Evolutionary conservation across 176 grass and related monocot genomes (phyloP).

Genomic region (Miscanthus lutarioriparius): DNA sequence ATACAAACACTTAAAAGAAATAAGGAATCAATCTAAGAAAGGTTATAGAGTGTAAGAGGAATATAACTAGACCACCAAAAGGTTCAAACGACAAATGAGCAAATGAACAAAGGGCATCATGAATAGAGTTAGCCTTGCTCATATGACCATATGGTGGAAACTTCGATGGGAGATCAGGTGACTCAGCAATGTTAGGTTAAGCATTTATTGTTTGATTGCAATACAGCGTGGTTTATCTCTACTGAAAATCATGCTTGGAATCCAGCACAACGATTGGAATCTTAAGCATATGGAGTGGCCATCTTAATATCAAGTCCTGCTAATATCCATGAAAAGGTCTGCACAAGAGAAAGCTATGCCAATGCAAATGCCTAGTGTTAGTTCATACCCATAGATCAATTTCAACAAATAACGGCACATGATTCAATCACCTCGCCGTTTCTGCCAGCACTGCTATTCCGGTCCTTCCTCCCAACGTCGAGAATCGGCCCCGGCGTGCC

Average conservation of each 20-base stretch:
- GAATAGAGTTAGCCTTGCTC: too few relatives aligned
- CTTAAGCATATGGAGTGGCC: not conserved
- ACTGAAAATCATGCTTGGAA: not conserved
- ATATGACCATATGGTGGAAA: not conserved
- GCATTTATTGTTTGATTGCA: not conserved
- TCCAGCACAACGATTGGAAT: not conserved
- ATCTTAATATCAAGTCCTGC: constrained; percentile 1
- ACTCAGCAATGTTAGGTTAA: not conserved
- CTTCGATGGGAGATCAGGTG: not conserved
- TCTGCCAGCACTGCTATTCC: not conserved
- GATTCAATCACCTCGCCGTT: constrained; percentile 43
- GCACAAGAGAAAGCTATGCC: constrained; percentile 1
- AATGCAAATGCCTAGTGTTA: not conserved
- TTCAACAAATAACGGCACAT: constrained; percentile 5
- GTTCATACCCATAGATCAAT: constrained; percentile 19
- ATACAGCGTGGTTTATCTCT: not conserved
- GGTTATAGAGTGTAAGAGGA: not conserved
- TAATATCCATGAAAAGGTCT: not conserved
- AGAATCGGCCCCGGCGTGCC: not conserved
- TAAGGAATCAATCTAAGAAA: not conserved
- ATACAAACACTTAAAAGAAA: not conserved
- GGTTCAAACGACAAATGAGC: not conserved
- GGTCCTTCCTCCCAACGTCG: not conserved
- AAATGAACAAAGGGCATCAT: not conserved
- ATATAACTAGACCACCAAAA: constrained; percentile 2